These are phyloP conservation scores for Spongospora subterranea DNA, from an alignment of 208 protist genomes.

Conservation along the genomic window DNA sequence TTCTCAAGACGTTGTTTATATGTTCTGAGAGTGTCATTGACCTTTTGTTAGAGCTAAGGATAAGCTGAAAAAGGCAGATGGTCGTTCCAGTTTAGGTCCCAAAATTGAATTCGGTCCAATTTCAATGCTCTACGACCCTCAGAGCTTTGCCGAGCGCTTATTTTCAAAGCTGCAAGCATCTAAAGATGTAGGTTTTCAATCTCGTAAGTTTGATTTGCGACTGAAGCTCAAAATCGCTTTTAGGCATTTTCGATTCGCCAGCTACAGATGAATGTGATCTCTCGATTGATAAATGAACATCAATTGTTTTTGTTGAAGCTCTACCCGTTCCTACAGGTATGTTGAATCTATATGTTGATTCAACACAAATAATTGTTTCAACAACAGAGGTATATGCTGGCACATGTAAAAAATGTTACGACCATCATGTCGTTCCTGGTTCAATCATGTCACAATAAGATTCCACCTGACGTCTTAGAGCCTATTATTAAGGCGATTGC, in stretches of 20 bases:
- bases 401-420: conserved; percentile 46
- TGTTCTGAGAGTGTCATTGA: neutral
- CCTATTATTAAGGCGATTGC: conserved; percentile 50
- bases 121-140: conserved; percentile 32
- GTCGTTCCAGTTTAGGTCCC: neutral
- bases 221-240: neutral
- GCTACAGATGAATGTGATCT: conserved; percentile 41
- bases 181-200: neutral
- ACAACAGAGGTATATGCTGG: neutral
- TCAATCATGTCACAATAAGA: conserved; percentile 34
- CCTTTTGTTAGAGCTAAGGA: conserved; percentile 5
- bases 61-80: conserved; percentile 46
- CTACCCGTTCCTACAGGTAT: conserved; percentile 44
- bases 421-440: conserved; percentile 51
- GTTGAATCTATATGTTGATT: neutral
- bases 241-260: conserved; percentile 43
- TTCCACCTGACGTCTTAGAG: conserved; percentile 37
- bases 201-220: neutral
- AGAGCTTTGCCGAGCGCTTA: conserved; percentile 13
- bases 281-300: conserved; percentile 28
- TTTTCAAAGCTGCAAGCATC: conserved; percentile 42
- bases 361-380: neutral
- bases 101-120: conserved; percentile 33
- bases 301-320: conserved; percentile 19
- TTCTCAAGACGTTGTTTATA: neutral